A percentile compares a stretch with the other conserved stretches of the same genome.
Conservation (phyloP, 75 land plant genomes). For the Larix kaempferi region DNA sequence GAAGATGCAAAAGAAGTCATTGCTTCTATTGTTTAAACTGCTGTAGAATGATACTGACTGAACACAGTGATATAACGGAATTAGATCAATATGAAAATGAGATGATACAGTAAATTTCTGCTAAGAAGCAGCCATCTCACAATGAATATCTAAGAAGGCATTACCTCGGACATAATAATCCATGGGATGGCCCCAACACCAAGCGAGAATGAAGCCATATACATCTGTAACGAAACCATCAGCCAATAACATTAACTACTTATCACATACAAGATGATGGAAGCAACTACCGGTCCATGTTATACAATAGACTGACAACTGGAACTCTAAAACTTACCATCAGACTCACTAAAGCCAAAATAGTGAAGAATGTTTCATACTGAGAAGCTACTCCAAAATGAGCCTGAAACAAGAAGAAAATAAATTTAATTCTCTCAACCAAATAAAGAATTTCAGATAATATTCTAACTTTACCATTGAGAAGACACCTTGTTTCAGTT, state of each 20-base stretch:
- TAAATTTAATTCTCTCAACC: not conserved
- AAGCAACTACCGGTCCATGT: too few species aligned
- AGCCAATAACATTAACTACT: not conserved
- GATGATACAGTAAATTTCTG: too few species aligned
- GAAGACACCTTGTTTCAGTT: not conserved
- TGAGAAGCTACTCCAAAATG: not conserved
- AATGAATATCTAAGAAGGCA: too few species aligned
- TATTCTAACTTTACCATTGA: not conserved
- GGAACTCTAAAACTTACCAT: conserved; percentile 2
- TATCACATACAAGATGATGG: too few species aligned
- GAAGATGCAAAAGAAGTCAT: not conserved
- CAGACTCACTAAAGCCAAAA: conserved; percentile 4
- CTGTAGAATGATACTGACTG: too few species aligned
- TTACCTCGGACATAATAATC: conserved; percentile 99
- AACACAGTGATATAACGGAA: too few species aligned
- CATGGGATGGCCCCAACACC: conserved; percentile 94
- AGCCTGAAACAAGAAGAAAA: not conserved
- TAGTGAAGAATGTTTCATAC: not conserved
- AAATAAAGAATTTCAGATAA: not conserved
- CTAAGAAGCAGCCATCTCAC: too few species aligned
- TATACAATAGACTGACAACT: too few species aligned
- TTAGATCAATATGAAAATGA: too few species aligned
- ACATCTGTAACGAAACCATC: conserved; percentile 36
- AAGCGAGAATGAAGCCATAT: conserved; percentile 69
- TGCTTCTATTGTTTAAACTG: too few species aligned